phyloP scores from a whole-genome alignment of 768 basidiomycete species.

The Lentinus brumalis region DNA sequence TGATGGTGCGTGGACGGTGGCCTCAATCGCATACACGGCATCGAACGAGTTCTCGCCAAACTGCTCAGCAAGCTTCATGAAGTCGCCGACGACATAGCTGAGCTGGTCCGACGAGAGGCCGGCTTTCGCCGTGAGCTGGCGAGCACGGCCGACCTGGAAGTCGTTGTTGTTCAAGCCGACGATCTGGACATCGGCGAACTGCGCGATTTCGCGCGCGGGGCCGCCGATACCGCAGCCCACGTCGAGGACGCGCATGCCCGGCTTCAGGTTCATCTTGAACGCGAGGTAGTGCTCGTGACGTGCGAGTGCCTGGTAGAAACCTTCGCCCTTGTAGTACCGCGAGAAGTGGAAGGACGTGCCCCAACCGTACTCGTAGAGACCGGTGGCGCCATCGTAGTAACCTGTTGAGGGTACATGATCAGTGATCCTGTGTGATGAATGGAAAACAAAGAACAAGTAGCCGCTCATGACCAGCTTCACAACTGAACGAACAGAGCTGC shows the following conservation, averaged over 20 bases:
- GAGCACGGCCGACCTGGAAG: conserved; percentile 89
- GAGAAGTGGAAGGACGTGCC: conserved; percentile 93
- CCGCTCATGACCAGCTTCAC: no score
- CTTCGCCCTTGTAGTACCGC: conserved; percentile 93
- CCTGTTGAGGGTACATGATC: conserved; percentile 43
- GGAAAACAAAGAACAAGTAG: neutral
- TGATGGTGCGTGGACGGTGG: conserved; percentile 93
- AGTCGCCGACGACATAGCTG: conserved; percentile 88
- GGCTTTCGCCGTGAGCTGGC: conserved; percentile 74
- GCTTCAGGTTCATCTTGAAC: conserved; percentile 76
- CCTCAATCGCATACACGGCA: conserved; percentile 98
- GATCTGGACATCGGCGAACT: conserved; percentile 83
- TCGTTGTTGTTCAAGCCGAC: conserved; percentile 95
- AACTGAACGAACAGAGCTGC: no score
- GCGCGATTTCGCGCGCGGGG: conserved; percentile 93
- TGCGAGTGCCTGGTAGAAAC: conserved; percentile 73
- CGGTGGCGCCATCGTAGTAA: conserved; percentile 96
- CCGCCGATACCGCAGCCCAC: conserved; percentile 99
- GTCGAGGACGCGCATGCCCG: conserved; percentile 96
- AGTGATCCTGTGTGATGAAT: neutral
- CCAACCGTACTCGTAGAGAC: conserved; percentile 96
- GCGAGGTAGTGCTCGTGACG: conserved; percentile 98
- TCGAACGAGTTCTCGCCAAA: conserved; percentile 95
- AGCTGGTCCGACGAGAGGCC: conserved; percentile 78
- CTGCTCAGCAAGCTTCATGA: conserved; percentile 90